Base-by-base conservation (phyloP, 768 basidiomycete genomes). In the Tulasnella sp. region DNA sequence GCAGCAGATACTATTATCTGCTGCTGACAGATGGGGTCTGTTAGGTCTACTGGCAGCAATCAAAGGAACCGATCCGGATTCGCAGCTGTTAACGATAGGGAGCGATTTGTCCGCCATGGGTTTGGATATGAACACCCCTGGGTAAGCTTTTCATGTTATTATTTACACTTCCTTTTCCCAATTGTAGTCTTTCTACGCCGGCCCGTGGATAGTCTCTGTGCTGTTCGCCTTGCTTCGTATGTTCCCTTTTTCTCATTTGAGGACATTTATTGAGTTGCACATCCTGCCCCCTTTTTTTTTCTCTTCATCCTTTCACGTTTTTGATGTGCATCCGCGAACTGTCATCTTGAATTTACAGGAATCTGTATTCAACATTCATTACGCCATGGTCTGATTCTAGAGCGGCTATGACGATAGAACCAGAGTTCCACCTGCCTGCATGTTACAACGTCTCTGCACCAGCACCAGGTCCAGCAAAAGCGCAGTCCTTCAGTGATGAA, bases 331-430 rank as follows among this genome's bases (percentile, higher is more conserved):
- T n/a, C n/a, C 24, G 22, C 24, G 12, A 31, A 25, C 49, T 12
- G 15, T 15, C 37, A n/a, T 51, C 16, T 1, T 15, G 16, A 25
- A n/a, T 52, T n/a, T 13, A 19, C 65, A 85, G 87, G 63, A 83
- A 83, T 61, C 70, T 92, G 54, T 91, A 88, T 68, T 81, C 88
- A 54, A 84, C 84, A 24, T 92, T 98, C 69, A 87, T 93, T 61
- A 92, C 93, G 52, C 92, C 92, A 24, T 98, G 91, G 91, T 79
- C 87, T 56, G 91, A 93, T 65, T 81, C 89, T 57, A 82, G 83
- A 57, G 81, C 82, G 37, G 82, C 83, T 57, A 80, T 79, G 61
- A 75, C 77, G 52, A 81, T 93, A 54, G 91, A 98, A 65, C 91
- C 93, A 10, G 85, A 91, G 63, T 95, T 81, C 64, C 81, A 86